phyloP scores from a whole-genome alignment of 306 rosid genomes.

The Castanospermum australe region DNA sequence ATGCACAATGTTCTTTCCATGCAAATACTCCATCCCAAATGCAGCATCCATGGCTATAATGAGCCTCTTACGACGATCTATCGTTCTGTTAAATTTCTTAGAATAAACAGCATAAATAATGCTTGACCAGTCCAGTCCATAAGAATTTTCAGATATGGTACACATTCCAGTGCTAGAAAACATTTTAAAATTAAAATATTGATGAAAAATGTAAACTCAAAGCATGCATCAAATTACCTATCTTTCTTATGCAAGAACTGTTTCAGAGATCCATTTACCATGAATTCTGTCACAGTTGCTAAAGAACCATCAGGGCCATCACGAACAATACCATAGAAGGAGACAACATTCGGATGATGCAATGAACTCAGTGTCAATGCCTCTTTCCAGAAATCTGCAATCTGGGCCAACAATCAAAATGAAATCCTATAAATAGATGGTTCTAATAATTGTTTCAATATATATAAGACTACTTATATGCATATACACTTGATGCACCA shows the following conservation, averaged over 20 bases:
- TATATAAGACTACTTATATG: background rate
- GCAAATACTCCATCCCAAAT: slow-evolving; percentile 96
- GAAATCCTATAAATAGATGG: slow-evolving; percentile 24
- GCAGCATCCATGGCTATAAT: slow-evolving; percentile 97
- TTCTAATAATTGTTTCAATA: background rate
- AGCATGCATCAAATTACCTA: slow-evolving; percentile 45
- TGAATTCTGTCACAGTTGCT: slow-evolving; percentile 93
- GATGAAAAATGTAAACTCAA: slow-evolving; percentile 11
- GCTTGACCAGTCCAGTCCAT: no score
- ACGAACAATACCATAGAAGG: slow-evolving; percentile 91
- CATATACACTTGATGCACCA: background rate
- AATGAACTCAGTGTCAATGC: slow-evolving; percentile 93
- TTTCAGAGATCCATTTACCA: slow-evolving; percentile 93
- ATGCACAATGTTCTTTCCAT: slow-evolving; percentile 92
- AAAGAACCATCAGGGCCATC: slow-evolving; percentile 91
- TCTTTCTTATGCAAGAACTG: slow-evolving; percentile 81
- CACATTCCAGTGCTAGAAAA: background rate
- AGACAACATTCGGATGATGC: slow-evolving; percentile 96
- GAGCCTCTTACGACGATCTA: slow-evolving; percentile 88
- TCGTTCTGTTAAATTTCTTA: slow-evolving; percentile 70
- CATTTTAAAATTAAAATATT: background rate
- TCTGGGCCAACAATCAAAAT: slow-evolving; percentile 45
- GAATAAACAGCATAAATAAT: slow-evolving; percentile 17
- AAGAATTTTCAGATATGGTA: no score
- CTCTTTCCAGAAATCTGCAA: slow-evolving; percentile 95